Base-by-base conservation (phyloP, 805 yeast genomes). In the Wickerhamomyces xylosicus region DNA sequence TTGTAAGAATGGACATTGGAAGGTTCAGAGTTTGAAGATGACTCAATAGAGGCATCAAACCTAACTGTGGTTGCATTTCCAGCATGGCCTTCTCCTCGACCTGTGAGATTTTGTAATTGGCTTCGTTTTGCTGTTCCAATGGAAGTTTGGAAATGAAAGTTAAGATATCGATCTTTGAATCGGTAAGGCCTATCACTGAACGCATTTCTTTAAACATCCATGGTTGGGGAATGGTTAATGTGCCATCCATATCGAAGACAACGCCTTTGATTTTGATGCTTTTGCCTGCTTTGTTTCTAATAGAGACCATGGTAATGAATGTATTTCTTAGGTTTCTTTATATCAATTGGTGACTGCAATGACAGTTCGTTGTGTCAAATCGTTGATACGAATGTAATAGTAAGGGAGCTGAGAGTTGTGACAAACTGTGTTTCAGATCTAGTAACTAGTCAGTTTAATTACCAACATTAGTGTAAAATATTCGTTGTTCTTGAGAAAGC, bases 201-300 rank as follows among this genome's bases (percentile, higher is more conserved):
- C 85, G 63, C 85, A 80, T 79, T 35, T 73, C 74, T 11, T 58
- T 56, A 47, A 69, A 69, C 73, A 69, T 69, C 74, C 74, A 69
- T 0, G 69, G 62, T 51, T 79, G 85, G 1, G 86, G 85, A 13
- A 71, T 59, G 46, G 83, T 76, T 39, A 82, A 52, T 0, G 90
- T 82, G 5, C 89, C 89, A 53, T 82, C 90, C 90, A 82, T 81
- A 49, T 82, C 90, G 52, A 82, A 82, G 1, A 82, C 64, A 6
- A 82, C 53, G 0, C 85, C 85, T 34, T 61, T 63, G 33, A 76
- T 53, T 21, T 46, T 46, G 6, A 56, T 37, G 6, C 11, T 5
- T 31, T 31, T 18, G 8, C 33, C 33, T 16, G 13, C 6, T 31
- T 17, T 31, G 33, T 31, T 17, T 17, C 33, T 31, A 11, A 31